Evolutionary conservation across 177 flowering plant species (phyloP).

Genomic region (Vitis hybrid): DNA sequence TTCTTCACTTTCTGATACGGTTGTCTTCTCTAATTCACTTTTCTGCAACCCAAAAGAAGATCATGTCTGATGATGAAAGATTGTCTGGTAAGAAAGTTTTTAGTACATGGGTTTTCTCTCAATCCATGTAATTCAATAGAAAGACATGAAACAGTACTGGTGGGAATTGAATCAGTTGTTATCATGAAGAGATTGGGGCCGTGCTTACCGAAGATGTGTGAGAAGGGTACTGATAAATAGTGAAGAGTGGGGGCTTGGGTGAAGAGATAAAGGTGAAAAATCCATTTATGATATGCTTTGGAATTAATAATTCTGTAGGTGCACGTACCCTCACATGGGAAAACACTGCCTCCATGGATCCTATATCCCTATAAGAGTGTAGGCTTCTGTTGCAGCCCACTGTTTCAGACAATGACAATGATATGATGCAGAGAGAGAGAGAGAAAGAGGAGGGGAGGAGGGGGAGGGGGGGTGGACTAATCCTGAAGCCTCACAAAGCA

Average conservation of each 20-base stretch:
- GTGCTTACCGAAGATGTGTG: too few species aligned
- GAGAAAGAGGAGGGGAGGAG: neutral
- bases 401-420: constrained; percentile 13
- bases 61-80: too few species aligned
- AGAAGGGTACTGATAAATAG: neutral
- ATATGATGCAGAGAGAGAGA: neutral
- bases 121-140: neutral
- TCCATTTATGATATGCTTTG: constrained; percentile 7
- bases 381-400: constrained; percentile 8
- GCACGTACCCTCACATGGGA: constrained; percentile 23
- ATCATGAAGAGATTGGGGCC: too few species aligned
- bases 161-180: neutral
- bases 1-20: too few species aligned
- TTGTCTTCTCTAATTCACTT: too few species aligned
- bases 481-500: neutral
- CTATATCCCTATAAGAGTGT: neutral
- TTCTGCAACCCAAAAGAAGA: too few species aligned
- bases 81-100: too few species aligned
- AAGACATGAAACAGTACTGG: neutral
- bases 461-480: too few species aligned
- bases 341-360: constrained; percentile 7
- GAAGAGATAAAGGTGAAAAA: neutral
- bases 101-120: too few species aligned
- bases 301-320: constrained; percentile 8
- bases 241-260: neutral